A percentile compares a stretch with the other conserved stretches of the same genome.
These are phyloP conservation scores for Penicillium bialowiezense DNA, from an alignment of 495 filamentous ascomycete genomes.

Conservation along the genomic window DNA sequence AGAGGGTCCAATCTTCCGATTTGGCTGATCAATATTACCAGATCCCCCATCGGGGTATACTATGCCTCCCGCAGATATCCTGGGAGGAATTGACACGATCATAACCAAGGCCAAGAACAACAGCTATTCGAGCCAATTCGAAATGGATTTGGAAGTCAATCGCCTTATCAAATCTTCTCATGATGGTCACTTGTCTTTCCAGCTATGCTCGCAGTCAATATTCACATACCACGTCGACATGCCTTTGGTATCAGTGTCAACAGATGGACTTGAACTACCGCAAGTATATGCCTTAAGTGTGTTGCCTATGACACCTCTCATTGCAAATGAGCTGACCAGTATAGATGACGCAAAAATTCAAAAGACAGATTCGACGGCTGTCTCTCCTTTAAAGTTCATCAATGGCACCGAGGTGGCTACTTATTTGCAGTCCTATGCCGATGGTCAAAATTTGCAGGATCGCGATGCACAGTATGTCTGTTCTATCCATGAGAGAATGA, in stretches of 20 bases:
- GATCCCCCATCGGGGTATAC: conserved; percentile 54
- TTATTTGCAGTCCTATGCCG: conserved; percentile 21
- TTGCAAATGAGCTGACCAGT: neutral
- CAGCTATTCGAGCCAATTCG: conserved; percentile 45
- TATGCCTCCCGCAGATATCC: conserved; percentile 51
- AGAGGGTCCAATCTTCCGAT: neutral
- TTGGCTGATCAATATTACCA: conserved; percentile 5
- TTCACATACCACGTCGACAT: conserved; percentile 21
- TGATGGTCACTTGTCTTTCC: conserved; percentile 45
- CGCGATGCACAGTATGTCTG: conserved; percentile 35
- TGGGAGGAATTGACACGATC: conserved; percentile 42
- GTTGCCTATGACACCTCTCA: neutral
- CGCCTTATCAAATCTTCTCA: conserved; percentile 41
- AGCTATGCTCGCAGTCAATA: conserved; percentile 28
- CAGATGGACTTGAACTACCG: conserved; percentile 34
- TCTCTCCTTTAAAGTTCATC: conserved; percentile 30
- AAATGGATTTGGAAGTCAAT: conserved; percentile 46
- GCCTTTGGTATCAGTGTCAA: conserved; percentile 35
- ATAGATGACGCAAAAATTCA: conserved; percentile 23
- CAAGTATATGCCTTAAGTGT: conserved; percentile 30
- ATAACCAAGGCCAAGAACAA: conserved; percentile 32
- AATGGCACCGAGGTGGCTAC: conserved; percentile 30
- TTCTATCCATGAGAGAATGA: neutral
- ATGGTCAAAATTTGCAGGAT: conserved; percentile 28
- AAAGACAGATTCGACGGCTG: conserved; percentile 3